phyloP scores from a whole-genome alignment of 371 early-diverging fungal species.

The Mucor saturninus region DNA sequence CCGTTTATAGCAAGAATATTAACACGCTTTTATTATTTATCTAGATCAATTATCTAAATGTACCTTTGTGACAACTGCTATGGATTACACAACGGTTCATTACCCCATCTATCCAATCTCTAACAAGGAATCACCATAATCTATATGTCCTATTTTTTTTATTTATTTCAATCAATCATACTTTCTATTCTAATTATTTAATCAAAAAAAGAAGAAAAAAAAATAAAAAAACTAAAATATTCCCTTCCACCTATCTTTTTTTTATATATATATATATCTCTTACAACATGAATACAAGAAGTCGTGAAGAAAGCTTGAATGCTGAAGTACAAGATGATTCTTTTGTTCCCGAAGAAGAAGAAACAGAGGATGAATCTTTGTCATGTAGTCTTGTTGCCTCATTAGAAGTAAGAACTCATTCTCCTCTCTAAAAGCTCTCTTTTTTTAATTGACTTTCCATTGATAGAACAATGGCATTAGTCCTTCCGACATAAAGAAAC shows the following conservation, averaged over 20 bases:
- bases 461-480: constrained; percentile 75
- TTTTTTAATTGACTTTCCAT: neutral
- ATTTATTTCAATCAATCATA: neutral
- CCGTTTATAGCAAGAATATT: neutral
- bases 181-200: neutral
- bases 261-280: neutral
- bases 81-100: constrained; percentile 31
- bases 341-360: neutral
- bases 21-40: neutral
- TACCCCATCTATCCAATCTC: constrained; percentile 39
- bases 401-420: constrained; percentile 2
- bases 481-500: constrained; percentile 80
- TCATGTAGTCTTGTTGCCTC: constrained; percentile 9
- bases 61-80: constrained; percentile 33
- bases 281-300: no score
- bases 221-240: neutral
- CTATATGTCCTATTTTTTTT: neutral
- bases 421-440: neutral
- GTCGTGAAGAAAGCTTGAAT: no score
- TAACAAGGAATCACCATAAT: constrained; percentile 1
- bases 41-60: constrained; percentile 40
- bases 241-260: neutral
- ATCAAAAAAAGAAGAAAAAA: neutral
- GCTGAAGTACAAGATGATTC: no score
- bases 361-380: constrained; percentile 8